A percentile compares a stretch with the other conserved stretches of the same genome.
These are phyloP conservation scores for Colletotrichum incanum DNA, from an alignment of 2,329 filamentous ascomycete genomes.

Conservation along the genomic window DNA sequence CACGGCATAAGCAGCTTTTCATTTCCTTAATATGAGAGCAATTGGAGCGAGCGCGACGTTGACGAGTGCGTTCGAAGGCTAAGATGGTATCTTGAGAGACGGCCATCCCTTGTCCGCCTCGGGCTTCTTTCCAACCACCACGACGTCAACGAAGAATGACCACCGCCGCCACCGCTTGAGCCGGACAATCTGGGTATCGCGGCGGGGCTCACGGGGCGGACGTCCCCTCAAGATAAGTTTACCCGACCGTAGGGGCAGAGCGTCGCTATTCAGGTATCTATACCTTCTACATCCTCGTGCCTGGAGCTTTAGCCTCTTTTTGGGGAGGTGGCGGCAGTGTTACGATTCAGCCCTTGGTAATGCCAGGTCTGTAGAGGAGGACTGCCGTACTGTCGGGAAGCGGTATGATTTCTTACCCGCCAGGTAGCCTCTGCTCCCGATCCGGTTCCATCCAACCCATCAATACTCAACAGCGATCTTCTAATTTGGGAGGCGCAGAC, in stretches of 20 bases:
- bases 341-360: neutral
- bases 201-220: too few relatives aligned
- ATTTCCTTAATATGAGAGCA: too few relatives aligned
- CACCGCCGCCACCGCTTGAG: too few relatives aligned
- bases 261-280: neutral
- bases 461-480: constrained; percentile 9
- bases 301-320: constrained; percentile 1
- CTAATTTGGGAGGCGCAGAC: constrained; percentile 35
- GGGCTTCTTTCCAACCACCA: too few relatives aligned
- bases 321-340: neutral
- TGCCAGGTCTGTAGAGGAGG: neutral
- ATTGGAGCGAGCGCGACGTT: too few relatives aligned
- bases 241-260: too few relatives aligned
- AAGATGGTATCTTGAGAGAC: too few relatives aligned
- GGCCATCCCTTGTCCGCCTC: too few relatives aligned
- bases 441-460: constrained; percentile 13
- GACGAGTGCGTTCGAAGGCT: too few relatives aligned
- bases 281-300: constrained; percentile 3
- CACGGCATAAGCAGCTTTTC: neutral
- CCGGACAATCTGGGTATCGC: too few relatives aligned
- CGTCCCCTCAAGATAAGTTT: too few relatives aligned
- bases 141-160: too few relatives aligned
- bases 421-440: constrained; percentile 15
- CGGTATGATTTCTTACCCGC: neutral
- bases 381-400: neutral